These are phyloP conservation scores for Sarcodon aspratus DNA, from an alignment of 768 basidiomycete species.

Conservation along the genomic window DNA sequence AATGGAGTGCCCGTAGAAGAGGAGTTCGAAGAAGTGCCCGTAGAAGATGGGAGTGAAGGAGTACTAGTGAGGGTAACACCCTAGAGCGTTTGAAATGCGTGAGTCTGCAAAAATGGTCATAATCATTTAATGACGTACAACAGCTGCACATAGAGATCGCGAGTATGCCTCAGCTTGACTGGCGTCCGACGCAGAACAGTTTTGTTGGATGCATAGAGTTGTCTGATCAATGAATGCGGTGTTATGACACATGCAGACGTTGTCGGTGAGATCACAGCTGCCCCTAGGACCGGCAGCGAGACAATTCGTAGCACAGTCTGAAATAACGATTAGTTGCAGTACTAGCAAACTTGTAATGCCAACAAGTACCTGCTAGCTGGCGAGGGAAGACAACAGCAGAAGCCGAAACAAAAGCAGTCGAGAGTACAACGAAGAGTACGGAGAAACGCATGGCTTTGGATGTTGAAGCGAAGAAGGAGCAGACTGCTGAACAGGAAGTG, in stretches of 20 bases:
- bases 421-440: constrained; percentile 21
- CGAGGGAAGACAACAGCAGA: constrained; percentile 5
- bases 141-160: constrained; percentile 12
- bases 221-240: constrained; percentile 13
- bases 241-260: constrained; percentile 31
- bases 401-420: constrained; percentile 8
- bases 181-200: constrained; percentile 15
- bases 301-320: constrained; percentile 46
- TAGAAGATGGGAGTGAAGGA: constrained; percentile 12
- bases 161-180: constrained; percentile 13
- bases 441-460: constrained; percentile 39
- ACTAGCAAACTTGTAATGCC: neutral
- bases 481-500: too few relatives aligned
- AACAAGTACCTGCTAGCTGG: constrained; percentile 6
- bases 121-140: constrained; percentile 10
- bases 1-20: constrained; percentile 6
- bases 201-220: constrained; percentile 15
- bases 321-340: neutral
- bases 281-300: constrained; percentile 29
- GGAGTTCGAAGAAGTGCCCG: constrained; percentile 2
- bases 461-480: too few relatives aligned
- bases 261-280: constrained; percentile 36
- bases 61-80: constrained; percentile 38
- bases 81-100: constrained; percentile 16
- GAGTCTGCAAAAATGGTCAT: neutral